phyloP scores from a whole-genome alignment of 2,329 filamentous ascomycete species.

The Cercospora berteroae region DNA sequence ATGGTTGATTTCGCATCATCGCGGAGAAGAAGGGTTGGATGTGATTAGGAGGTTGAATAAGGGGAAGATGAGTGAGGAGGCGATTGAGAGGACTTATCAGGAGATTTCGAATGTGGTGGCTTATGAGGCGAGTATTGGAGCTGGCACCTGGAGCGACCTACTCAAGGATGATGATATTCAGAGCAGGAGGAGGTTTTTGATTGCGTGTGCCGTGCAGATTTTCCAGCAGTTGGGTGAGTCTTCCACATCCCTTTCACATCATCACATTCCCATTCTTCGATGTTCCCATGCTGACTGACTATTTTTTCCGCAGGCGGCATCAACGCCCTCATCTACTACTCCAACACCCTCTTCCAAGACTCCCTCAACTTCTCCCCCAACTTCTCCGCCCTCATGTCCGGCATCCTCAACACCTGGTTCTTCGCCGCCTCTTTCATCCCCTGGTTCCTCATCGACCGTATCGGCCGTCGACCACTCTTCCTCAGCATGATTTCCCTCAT shows the following conservation, averaged over 20 bases:
- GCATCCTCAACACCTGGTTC: conserved; percentile 48
- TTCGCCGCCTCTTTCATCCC: conserved; percentile 51
- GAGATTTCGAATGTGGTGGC: conserved; percentile 34
- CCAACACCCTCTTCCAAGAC: conserved; percentile 33
- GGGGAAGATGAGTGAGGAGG: conserved; percentile 29
- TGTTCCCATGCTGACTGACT: too few species aligned
- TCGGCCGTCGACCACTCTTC: conserved; percentile 36
- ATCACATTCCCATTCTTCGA: not conserved
- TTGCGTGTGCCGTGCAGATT: conserved; percentile 31
- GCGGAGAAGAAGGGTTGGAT: conserved; percentile 39
- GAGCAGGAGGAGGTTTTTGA: conserved; percentile 24
- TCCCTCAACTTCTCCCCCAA: conserved; percentile 29
- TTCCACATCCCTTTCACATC: too few species aligned
- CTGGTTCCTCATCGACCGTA: conserved; percentile 43
- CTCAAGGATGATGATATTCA: conserved; percentile 34
- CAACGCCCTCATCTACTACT: conserved; percentile 36
- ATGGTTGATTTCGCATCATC: conserved; percentile 45
- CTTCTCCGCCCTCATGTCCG: conserved; percentile 34
- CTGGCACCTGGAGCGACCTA: conserved; percentile 38
- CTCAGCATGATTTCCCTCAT: conserved; percentile 43
- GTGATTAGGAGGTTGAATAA: conserved; percentile 35
- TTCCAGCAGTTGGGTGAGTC: conserved; percentile 32
- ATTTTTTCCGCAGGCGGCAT: conserved; percentile 29
- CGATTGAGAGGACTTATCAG: conserved; percentile 28
- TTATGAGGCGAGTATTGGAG: conserved; percentile 37